Evolutionary conservation across 116 monocot genomes (phyloP).

Genomic region (Papilionanthe hybrid): DNA sequence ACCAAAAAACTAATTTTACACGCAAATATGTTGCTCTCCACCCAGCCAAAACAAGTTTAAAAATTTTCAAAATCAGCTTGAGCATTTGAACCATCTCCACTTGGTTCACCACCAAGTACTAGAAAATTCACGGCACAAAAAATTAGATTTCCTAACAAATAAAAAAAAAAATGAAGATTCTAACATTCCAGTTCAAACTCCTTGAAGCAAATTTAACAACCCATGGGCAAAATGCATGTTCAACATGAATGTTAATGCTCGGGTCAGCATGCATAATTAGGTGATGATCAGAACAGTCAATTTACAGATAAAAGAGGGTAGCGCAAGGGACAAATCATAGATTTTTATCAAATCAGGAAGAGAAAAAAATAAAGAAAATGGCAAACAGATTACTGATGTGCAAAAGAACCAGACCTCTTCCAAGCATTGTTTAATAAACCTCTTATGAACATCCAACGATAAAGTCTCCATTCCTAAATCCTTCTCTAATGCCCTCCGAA

Average conservation of each 20-base stretch:
- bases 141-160: not conserved
- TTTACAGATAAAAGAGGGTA: not conserved
- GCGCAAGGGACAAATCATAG: not conserved
- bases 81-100: not conserved
- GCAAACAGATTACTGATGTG: not conserved
- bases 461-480: slow-evolving; percentile 63
- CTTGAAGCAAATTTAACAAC: not conserved
- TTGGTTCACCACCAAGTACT: not conserved
- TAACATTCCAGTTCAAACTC: not conserved
- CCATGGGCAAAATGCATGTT: not conserved
- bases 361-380: not conserved
- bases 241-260: not conserved
- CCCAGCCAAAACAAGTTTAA: not conserved
- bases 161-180: not conserved
- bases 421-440: slow-evolving; percentile 73
- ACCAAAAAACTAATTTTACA: not conserved
- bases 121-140: not conserved
- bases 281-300: not conserved
- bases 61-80: not conserved
- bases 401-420: slow-evolving; percentile 46
- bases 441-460: slow-evolving; percentile 70
- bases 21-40: not conserved
- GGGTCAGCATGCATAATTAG: not conserved
- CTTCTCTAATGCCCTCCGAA: slow-evolving; percentile 78
- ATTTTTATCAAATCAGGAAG: not conserved